Evolutionary conservation across 371 early-diverging fungal genomes (phyloP), one percentile per base, ranked within the genome.

Genomic region (Zychaea mexicana): DNA sequence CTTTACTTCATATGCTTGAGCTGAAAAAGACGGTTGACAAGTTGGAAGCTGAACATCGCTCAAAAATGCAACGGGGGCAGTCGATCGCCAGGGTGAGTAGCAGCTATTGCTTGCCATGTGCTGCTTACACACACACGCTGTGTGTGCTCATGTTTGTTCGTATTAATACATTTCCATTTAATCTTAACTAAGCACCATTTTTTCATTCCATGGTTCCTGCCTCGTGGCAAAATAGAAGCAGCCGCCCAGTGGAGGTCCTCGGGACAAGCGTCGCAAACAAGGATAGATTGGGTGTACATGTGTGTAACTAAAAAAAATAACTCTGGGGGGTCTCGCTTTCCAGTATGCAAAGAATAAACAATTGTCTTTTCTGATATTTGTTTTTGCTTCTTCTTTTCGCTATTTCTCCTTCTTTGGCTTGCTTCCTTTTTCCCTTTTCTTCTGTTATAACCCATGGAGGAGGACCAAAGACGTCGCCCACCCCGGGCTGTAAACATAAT

Each of bases 11-110:
- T n/a, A 71, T 95, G 70, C 70, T 94, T 60, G 96, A 96, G 58
- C 72, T 92, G 52, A 93, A 92, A 71, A 92, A 91, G 69, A 74
- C 82, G n/a, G 87, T 84, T 4, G 96, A 96, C 70, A 90, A 90
- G 72, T 69, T 85, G 22, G 94, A 96, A 70, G 74, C 82, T 12
- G 95, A 95, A 49, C 75, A 90, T 31, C 54, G 55, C 4, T 17
- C 62, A 19, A 38, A 31, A 42, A 26, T 54, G 19, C 62, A 62
- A 28, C 52, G 62, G 10, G 42, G 54, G 4, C 59, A 58, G 26
- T 26, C 19, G 12, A n/a, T n/a, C n/a, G 59, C 39, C 39, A 42
- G 28, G 17, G 45, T 33, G 26, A 28, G 28, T 58, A 19, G 19
- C 10, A 13, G n/a, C 22, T 24, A 49, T 19, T 49, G 38, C 15